These are phyloP conservation scores for Elsinoe perseae DNA, from an alignment of 2,329 filamentous ascomycete genomes.

Conservation along the genomic window DNA sequence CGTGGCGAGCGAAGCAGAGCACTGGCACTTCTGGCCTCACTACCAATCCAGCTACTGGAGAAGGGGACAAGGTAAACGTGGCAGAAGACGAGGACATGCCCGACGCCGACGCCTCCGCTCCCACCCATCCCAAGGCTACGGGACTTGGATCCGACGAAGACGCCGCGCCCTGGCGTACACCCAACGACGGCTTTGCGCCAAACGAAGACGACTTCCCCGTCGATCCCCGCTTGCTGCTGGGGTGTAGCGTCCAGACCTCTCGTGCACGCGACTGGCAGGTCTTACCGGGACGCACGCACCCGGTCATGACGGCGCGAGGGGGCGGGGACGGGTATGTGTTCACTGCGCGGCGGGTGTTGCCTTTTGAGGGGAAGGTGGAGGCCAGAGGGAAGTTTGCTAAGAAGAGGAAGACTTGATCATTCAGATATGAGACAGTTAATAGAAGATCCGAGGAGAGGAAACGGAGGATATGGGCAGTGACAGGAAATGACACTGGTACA, in stretches of 20 bases:
- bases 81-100: not conserved
- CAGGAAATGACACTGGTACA: not conserved
- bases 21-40: not conserved
- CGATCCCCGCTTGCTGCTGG: constrained; percentile 77
- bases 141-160: not conserved
- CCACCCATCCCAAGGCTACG: no score
- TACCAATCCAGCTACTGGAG: not conserved
- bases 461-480: no score
- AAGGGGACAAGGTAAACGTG: not conserved
- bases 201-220: constrained; percentile 68
- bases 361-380: constrained; percentile 35
- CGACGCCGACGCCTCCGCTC: not conserved
- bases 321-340: constrained; percentile 88
- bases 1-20: constrained; percentile 21
- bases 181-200: not conserved
- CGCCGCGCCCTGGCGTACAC: not conserved
- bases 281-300: constrained; percentile 82
- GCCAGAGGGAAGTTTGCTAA: constrained; percentile 20
- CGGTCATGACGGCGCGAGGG: constrained; percentile 81
- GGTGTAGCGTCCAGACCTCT: constrained; percentile 71
- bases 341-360: constrained; percentile 71
- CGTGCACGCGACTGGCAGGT: constrained; percentile 81
- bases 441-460: not conserved
- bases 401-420: constrained; percentile 20
- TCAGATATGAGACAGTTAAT: no score